These are phyloP conservation scores for Aulographum hederae DNA, from an alignment of 2,329 filamentous ascomycete genomes.

Conservation along the genomic window DNA sequence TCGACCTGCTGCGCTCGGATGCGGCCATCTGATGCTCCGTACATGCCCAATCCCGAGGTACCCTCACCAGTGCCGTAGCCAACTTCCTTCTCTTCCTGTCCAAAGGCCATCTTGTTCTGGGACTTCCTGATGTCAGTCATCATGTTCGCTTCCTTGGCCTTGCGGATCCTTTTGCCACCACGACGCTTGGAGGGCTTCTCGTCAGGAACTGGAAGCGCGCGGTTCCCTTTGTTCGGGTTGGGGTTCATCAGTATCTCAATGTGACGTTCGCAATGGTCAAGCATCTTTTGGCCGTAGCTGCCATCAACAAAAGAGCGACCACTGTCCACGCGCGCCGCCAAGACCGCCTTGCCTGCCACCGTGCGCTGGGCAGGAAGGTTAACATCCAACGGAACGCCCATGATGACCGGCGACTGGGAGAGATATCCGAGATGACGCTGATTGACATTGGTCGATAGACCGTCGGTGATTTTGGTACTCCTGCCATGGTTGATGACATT, in stretches of 20 bases:
- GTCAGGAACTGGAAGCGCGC: constrained; percentile 79
- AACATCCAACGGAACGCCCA: constrained; percentile 65
- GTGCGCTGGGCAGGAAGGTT: constrained; percentile 92
- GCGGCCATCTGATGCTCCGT: constrained; percentile 79
- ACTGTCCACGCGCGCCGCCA: constrained; percentile 82
- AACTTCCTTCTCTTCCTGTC: constrained; percentile 85
- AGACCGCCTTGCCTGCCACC: constrained; percentile 77
- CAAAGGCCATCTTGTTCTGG: constrained; percentile 90
- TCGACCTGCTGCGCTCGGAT: constrained; percentile 82
- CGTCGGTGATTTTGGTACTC: constrained; percentile 68
- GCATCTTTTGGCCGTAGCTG: constrained; percentile 63
- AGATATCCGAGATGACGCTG: constrained; percentile 74
- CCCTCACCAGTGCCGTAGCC: constrained; percentile 76
- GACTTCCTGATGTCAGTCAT: constrained; percentile 95
- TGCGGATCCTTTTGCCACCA: constrained; percentile 72
- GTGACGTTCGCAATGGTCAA: constrained; percentile 64
- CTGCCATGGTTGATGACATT: constrained; percentile 80
- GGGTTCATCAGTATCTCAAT: constrained; percentile 88
- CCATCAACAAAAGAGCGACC: constrained; percentile 70
- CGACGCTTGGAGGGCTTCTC: constrained; percentile 90
- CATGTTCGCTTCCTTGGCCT: constrained; percentile 89
- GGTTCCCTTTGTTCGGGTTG: constrained; percentile 69
- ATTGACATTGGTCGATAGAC: constrained; percentile 80
- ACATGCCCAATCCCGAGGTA: constrained; percentile 86
- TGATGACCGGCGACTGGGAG: constrained; percentile 80